phyloP scores from a whole-genome alignment of 768 basidiomycete species.

The Vararia minispora region DNA sequence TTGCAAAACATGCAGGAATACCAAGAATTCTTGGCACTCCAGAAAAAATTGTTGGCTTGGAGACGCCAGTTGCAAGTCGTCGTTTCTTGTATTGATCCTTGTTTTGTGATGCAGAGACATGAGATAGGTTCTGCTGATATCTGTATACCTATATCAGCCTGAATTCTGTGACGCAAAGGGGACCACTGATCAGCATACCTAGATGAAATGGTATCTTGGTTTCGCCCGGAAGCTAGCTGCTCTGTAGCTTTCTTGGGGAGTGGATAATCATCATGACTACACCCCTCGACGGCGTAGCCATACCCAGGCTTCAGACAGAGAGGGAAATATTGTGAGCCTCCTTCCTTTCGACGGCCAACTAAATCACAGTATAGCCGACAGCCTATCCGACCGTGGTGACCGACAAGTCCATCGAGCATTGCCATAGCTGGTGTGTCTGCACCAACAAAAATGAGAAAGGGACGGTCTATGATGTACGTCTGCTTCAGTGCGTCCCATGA shows the following conservation, averaged over 20 bases:
- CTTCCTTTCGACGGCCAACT: slow-evolving; percentile 21
- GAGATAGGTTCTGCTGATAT: not conserved
- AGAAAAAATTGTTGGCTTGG: slow-evolving; percentile 3
- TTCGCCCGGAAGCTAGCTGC: no score
- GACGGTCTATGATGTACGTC: slow-evolving; percentile 1
- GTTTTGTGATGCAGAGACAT: not conserved
- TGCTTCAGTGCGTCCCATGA: slow-evolving; percentile 18
- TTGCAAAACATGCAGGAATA: slow-evolving; percentile 16
- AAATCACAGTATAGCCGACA: slow-evolving; percentile 21
- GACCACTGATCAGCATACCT: no score
- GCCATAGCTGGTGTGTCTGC: slow-evolving; percentile 27
- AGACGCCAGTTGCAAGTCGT: slow-evolving; percentile 2
- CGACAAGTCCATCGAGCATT: slow-evolving; percentile 22
- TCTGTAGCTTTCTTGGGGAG: not conserved
- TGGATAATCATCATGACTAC: not conserved
- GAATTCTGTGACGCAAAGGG: not conserved
- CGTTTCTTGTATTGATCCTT: not conserved
- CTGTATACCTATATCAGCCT: not conserved
- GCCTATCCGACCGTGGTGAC: slow-evolving; percentile 21
- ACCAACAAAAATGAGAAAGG: slow-evolving; percentile 11
- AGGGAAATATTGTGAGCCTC: slow-evolving; percentile 24
- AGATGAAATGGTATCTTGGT: no score
- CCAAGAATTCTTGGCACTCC: not conserved
- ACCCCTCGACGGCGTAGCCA: not conserved
- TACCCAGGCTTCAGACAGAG: not conserved